phyloP scores from a whole-genome alignment of 1,139 yeast species.

The Magnusiomyces fungicola region DNA sequence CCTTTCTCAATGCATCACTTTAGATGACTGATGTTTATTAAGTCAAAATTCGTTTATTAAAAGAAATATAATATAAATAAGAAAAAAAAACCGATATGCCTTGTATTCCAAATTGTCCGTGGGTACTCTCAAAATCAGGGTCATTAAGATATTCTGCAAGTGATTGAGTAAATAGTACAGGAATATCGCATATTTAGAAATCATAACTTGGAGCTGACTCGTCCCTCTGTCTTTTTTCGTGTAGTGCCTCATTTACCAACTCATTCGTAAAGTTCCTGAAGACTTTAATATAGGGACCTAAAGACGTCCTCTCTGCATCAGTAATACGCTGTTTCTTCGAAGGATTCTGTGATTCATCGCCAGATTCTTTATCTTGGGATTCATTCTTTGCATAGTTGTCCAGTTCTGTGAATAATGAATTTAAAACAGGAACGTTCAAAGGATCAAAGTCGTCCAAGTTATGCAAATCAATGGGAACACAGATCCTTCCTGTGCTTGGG shows the following conservation, averaged over 20 bases:
- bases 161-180: not conserved
- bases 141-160: too few relatives aligned
- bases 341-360: not conserved
- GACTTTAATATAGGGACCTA: constrained; percentile 67
- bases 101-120: too few relatives aligned
- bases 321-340: constrained; percentile 24
- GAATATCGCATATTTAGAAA: constrained; percentile 14
- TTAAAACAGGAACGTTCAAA: constrained; percentile 67
- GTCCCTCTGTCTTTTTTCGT: constrained; percentile 18
- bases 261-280: constrained; percentile 58
- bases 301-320: constrained; percentile 59
- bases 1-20: too few relatives aligned
- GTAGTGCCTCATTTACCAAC: constrained; percentile 49
- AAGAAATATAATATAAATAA: too few relatives aligned
- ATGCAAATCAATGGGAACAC: constrained; percentile 81
- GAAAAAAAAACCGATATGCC: too few relatives aligned
- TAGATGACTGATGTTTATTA: too few relatives aligned
- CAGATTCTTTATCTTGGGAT: constrained; percentile 32
- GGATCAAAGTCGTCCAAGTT: constrained; percentile 62
- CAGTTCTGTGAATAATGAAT: constrained; percentile 49
- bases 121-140: too few relatives aligned
- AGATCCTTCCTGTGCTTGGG: constrained; percentile 92
- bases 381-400: constrained; percentile 37
- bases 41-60: too few relatives aligned
- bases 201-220: constrained; percentile 18